Percentiles rank a stretch among this genome's conserved stretches.
These are phyloP conservation scores for Macadamia tetraphylla DNA, from an alignment of 164 flowering plant species.

Conservation along the genomic window DNA sequence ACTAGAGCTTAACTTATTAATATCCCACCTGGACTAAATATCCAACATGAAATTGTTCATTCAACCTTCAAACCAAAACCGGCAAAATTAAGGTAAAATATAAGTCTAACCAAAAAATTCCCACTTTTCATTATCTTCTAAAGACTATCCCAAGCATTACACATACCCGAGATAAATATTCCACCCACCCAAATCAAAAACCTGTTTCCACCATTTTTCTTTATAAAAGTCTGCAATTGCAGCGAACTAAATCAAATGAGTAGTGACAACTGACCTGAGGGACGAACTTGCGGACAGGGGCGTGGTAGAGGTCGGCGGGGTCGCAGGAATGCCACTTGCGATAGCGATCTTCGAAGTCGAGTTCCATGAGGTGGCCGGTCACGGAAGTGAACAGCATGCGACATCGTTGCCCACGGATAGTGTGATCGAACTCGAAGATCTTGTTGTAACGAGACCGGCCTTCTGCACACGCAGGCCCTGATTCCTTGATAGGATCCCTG, in stretches of 20 bases:
- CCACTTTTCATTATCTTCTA: not conserved
- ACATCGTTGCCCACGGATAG: constrained; percentile 48
- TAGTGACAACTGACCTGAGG: constrained; percentile 51
- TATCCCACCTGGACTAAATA: too few species aligned
- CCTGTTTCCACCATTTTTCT: not conserved
- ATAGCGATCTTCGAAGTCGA: constrained; percentile 75
- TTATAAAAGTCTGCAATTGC: not conserved
- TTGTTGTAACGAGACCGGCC: constrained; percentile 84
- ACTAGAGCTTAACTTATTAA: too few species aligned
- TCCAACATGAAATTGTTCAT: too few species aligned
- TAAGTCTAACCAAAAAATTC: not conserved
- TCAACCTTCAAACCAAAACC: too few species aligned
- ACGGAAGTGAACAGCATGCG: constrained; percentile 88
- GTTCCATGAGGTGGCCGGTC: constrained; percentile 95
- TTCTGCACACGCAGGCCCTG: constrained; percentile 38
- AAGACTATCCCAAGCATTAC: not conserved
- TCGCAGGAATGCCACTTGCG: constrained; percentile 91
- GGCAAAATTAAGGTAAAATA: too few species aligned
- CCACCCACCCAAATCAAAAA: not conserved
- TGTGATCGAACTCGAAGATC: constrained; percentile 80
- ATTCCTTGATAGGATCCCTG: constrained; percentile 60
- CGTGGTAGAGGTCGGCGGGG: constrained; percentile 71
- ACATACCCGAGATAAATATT: not conserved
- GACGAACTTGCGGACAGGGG: constrained; percentile 65
- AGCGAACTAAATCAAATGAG: not conserved